A percentile compares a stretch with the other conserved stretches of the same genome.
These are phyloP conservation scores for Tuber melanosporum DNA, from an alignment of 495 filamentous ascomycete genomes.

Conservation along the genomic window DNA sequence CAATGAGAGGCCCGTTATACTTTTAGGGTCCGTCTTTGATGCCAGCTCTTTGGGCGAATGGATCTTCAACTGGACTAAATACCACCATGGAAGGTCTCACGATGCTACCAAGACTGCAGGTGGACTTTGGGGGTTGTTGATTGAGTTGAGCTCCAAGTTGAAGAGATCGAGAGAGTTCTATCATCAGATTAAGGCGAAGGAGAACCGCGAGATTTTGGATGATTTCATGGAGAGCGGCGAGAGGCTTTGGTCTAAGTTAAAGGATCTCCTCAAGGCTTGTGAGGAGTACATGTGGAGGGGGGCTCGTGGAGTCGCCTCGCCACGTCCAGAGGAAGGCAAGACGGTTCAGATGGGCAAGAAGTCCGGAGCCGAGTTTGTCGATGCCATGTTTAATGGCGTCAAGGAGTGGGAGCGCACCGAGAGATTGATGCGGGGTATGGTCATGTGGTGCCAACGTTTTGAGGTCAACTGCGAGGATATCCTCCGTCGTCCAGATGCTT, in stretches of 20 bases:
- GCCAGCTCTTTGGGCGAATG: slow-evolving; percentile 96
- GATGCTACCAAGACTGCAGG: slow-evolving; percentile 90
- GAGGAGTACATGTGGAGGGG: slow-evolving; percentile 88
- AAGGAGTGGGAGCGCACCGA: slow-evolving; percentile 89
- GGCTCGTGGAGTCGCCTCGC: slow-evolving; percentile 55
- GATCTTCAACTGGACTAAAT: slow-evolving; percentile 99
- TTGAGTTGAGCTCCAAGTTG: slow-evolving; percentile 92
- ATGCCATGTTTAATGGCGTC: slow-evolving; percentile 91
- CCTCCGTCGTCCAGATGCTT: slow-evolving; percentile 53
- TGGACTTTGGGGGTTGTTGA: slow-evolving; percentile 89
- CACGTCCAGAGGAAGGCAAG: slow-evolving; percentile 54
- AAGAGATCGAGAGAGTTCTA: slow-evolving; percentile 83
- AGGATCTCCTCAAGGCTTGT: slow-evolving; percentile 78
- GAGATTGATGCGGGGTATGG: slow-evolving; percentile 84
- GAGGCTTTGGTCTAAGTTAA: slow-evolving; percentile 76
- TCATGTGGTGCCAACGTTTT: slow-evolving; percentile 91
- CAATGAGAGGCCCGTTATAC: slow-evolving; percentile 78
- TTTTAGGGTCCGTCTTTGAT: slow-evolving; percentile 93
- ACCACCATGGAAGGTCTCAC: slow-evolving; percentile 73
- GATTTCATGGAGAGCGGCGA: slow-evolving; percentile 92
- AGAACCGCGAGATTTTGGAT: slow-evolving; percentile 73
- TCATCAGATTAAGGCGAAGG: slow-evolving; percentile 60
- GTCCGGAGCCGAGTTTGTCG: slow-evolving; percentile 91
- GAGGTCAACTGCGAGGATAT: slow-evolving; percentile 96
- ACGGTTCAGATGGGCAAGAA: slow-evolving; percentile 81